These are phyloP conservation scores for Skeletonema costatum DNA, from an alignment of 108 stramenopile genomes.

Conservation along the genomic window DNA sequence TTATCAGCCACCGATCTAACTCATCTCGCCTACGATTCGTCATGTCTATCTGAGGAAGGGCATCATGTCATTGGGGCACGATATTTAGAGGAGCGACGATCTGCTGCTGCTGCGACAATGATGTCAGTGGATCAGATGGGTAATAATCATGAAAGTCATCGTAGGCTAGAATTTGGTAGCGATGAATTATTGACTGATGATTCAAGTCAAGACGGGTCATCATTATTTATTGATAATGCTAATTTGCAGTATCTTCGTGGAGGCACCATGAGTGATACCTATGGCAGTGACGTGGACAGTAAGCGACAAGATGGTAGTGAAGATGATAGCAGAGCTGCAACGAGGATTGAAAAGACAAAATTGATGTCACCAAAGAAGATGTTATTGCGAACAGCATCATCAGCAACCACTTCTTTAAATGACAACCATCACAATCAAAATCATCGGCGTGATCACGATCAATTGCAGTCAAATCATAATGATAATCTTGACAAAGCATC, in stretches of 20 bases:
- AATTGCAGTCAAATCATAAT: neutral
- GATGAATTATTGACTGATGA: neutral
- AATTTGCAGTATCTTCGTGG: neutral
- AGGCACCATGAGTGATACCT: too few species aligned
- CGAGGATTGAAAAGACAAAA: neutral
- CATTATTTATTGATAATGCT: neutral
- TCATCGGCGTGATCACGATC: neutral
- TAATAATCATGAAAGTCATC: neutral
- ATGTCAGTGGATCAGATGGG: neutral
- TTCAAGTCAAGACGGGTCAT: too few species aligned
- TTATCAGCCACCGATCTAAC: conserved; percentile 8
- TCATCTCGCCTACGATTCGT: conserved; percentile 24
- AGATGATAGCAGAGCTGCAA: neutral
- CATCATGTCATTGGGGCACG: neutral
- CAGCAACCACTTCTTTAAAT: neutral
- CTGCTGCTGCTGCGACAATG: neutral
- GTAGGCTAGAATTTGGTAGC: neutral
- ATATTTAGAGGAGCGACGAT: conserved; percentile 7
- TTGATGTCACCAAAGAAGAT: neutral
- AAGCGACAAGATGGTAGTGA: neutral
- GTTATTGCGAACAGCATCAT: neutral
- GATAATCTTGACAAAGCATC: too few species aligned
- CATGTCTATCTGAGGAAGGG: neutral
- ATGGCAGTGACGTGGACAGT: neutral
- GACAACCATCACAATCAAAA: neutral